Evolutionary conservation across 371 early-diverging fungal species (phyloP), one percentile per base, ranked within the genome.

Genomic region (Mortierella sp.): DNA sequence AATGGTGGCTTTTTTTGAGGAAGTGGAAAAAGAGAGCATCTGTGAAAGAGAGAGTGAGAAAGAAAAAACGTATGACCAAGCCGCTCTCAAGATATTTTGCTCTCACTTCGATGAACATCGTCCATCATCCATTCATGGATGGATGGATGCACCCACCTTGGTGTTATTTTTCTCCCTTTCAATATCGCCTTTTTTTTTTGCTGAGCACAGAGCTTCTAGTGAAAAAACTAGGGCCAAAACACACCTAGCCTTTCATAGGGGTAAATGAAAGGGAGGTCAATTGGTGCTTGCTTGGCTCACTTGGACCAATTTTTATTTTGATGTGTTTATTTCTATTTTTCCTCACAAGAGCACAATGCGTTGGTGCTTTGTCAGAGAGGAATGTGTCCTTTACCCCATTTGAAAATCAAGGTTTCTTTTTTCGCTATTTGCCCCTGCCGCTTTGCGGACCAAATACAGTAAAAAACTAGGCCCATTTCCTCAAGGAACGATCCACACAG

Each of bases 301-400:
- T 34, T 61, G 9, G 37, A 31, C 61, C 31, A 39, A 39, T 61
- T 58, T 58, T 58, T 31, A 13, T 55, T 55, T 31, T 58, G 8
- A 34, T 11, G 16, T 58, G 34, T 34, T 22, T 34, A 34, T 58
- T 61, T 61, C 61, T 61, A 61, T 61, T 61, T 55, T 55, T 61
- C 61, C 39, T 37, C 22, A 61, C 19, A 61, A 61, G 37, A 61
- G 61, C 61, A 39, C 61, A 34, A 7, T 61, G 34, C 7, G 31
- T 58, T 58, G 58, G 29, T 61, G 61, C 61, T 61, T 61, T 61
- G 61, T 61, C 61, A 61, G 61, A 37, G 61, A 61, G 61, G 61
- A 61, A 61, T 61, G 61, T 61, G 61, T 61, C 61, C 37, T 34
- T 55, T 61, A 22, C 48, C 61, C 34, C 29, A 34, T 61, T 61